These are phyloP conservation scores for Chaetomium fimeti DNA, from an alignment of 495 filamentous ascomycete species.

Conservation along the genomic window DNA sequence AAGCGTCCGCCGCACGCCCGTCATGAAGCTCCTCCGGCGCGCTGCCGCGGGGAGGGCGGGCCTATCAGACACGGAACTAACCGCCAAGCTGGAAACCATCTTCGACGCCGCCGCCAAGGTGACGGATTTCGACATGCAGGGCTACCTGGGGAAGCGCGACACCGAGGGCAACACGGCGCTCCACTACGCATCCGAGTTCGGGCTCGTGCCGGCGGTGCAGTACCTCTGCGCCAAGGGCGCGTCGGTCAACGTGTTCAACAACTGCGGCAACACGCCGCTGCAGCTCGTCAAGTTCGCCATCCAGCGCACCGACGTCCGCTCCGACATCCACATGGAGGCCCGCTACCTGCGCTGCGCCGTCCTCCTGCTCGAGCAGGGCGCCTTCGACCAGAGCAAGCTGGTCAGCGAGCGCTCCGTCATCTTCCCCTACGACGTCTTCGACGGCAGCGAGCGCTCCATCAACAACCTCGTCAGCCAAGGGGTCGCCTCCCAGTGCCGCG, in stretches of 20 bases:
- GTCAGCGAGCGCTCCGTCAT: conserved; percentile 34
- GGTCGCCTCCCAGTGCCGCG: conserved; percentile 34
- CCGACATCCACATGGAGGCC: conserved; percentile 40
- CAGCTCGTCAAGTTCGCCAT: conserved; percentile 41
- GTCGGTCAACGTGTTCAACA: conserved; percentile 38
- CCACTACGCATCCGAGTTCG: conserved; percentile 39
- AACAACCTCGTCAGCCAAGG: conserved; percentile 34
- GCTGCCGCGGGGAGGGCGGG: conserved; percentile 29
- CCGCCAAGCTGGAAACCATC: conserved; percentile 25
- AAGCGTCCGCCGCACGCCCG: conserved; percentile 30
- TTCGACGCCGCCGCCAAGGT: conserved; percentile 27
- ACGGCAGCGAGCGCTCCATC: conserved; percentile 35
- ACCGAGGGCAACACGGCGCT: conserved; percentile 39
- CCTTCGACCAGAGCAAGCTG: conserved; percentile 39
- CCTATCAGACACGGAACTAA: conserved; percentile 28
- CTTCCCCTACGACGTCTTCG: conserved; percentile 36
- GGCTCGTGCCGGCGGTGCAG: conserved; percentile 35
- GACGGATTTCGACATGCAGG: conserved; percentile 24
- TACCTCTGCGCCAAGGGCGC: conserved; percentile 30
- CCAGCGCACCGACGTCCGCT: conserved; percentile 38
- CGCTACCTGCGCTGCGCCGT: conserved; percentile 37
- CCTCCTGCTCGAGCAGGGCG: conserved; percentile 35
- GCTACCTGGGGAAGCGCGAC: conserved; percentile 33
- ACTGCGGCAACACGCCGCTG: conserved; percentile 39
- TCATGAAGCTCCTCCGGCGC: conserved; percentile 35